A percentile compares a stretch with the other conserved stretches of the same genome.
These are phyloP conservation scores for Fusarium coicis DNA, from an alignment of 2,329 filamentous ascomycete species.

Conservation along the genomic window DNA sequence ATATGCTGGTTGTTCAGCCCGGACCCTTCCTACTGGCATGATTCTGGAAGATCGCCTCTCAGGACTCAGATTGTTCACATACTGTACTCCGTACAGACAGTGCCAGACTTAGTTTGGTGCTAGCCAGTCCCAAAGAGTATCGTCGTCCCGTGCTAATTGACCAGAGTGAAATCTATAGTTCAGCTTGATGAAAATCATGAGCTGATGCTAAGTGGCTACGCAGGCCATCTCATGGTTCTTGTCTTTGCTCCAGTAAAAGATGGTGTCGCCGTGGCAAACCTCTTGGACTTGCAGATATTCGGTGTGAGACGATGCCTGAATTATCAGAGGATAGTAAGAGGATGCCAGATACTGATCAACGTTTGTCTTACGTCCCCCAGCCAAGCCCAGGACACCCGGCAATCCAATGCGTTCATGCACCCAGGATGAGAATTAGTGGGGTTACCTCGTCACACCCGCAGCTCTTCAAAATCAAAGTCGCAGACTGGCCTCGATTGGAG, in stretches of 20 bases:
- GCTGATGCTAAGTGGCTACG: neutral
- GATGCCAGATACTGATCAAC: slow-evolving; percentile 11
- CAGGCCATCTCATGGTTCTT: neutral
- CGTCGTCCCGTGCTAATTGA: slow-evolving; percentile 23
- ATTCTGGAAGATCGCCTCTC: slow-evolving; percentile 48
- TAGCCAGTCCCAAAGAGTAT: slow-evolving; percentile 27
- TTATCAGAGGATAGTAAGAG: slow-evolving; percentile 7
- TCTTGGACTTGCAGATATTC: neutral
- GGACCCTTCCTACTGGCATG: slow-evolving; percentile 42
- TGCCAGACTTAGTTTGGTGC: slow-evolving; percentile 23
- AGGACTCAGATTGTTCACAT: slow-evolving; percentile 28
- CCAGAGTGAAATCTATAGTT: slow-evolving; percentile 15
- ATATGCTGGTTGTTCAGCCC: slow-evolving; percentile 22
- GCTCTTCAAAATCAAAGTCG: slow-evolving; percentile 4
- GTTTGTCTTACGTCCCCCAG: slow-evolving; percentile 23
- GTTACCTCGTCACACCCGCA: slow-evolving; percentile 27
- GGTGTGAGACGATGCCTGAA: neutral
- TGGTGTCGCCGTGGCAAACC: slow-evolving; percentile 15
- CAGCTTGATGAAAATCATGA: slow-evolving; percentile 9
- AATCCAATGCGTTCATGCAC: slow-evolving; percentile 41
- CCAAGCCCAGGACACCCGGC: slow-evolving; percentile 21
- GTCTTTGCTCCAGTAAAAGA: neutral
- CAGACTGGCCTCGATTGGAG: slow-evolving; percentile 10
- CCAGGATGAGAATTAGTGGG: slow-evolving; percentile 19
- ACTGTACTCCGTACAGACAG: neutral